phyloP scores from a whole-genome alignment of 148 eudicot species.

The Pharnaceum exiguum region DNA sequence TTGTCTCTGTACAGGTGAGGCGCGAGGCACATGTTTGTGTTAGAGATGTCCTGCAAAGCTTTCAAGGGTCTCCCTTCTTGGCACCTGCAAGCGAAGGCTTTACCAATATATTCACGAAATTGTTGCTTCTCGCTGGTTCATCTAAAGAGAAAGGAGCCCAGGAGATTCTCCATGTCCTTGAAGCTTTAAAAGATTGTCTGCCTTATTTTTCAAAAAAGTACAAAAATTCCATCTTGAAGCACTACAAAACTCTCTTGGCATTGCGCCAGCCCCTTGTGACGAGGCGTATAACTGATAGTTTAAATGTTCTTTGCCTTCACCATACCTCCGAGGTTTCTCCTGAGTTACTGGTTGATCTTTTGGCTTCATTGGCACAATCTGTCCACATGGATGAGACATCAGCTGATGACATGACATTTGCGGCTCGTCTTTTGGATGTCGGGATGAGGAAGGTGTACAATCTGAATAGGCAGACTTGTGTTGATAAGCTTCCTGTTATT shows the following conservation, averaged over 20 bases:
- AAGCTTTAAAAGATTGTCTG: slow-evolving; percentile 71
- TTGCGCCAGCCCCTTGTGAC: slow-evolving; percentile 67
- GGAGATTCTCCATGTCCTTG: slow-evolving; percentile 69
- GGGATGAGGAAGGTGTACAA: slow-evolving; percentile 72
- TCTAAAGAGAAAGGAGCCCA: slow-evolving; percentile 77
- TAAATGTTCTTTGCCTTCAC: slow-evolving; percentile 56
- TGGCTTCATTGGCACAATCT: slow-evolving; percentile 52
- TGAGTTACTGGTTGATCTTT: slow-evolving; percentile 61
- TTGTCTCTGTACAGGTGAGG: slow-evolving; percentile 48
- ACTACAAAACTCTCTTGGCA: slow-evolving; percentile 64
- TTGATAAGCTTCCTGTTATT: slow-evolving; percentile 72
- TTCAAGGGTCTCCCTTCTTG: slow-evolving; percentile 46
- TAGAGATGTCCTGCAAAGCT: slow-evolving; percentile 58
- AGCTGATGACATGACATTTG: slow-evolving; percentile 81
- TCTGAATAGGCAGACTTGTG: slow-evolving; percentile 55
- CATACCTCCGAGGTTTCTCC: slow-evolving; percentile 59
- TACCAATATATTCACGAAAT: slow-evolving; percentile 56
- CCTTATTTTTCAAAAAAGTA: slow-evolving; percentile 59
- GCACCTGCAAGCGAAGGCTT: slow-evolving; percentile 82
- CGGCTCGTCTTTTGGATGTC: slow-evolving; percentile 68
- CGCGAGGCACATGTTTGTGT: slow-evolving; percentile 59
- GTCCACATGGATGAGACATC: slow-evolving; percentile 57
- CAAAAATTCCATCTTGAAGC: slow-evolving; percentile 52
- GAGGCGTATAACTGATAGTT: slow-evolving; percentile 69
- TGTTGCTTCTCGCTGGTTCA: slow-evolving; percentile 68